Evolutionary conservation across 2,329 filamentous ascomycete genomes (phyloP), one percentile per base, ranked within the genome.

Genomic region (Fusarium sp.): DNA sequence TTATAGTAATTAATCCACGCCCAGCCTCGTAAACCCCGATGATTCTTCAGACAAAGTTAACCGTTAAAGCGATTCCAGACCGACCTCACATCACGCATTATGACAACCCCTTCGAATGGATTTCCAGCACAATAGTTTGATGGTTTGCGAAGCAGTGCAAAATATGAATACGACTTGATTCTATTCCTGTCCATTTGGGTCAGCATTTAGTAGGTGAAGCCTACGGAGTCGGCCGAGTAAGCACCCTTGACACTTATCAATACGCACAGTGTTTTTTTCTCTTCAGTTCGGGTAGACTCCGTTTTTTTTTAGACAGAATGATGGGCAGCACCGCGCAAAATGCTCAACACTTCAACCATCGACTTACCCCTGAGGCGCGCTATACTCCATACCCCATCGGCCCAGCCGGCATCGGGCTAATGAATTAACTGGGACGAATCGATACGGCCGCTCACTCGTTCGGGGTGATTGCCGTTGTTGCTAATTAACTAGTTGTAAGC

Each of bases 401-500:
- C 44, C 64, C 49, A 72, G 37, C 57, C 52, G 61, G 60, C 54
- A 70, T 71, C 58, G 65, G 54, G 63, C 60, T 53, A 57, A 59
- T 48, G 17, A 10, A 37, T 37, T 10, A n/a, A 33, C 14, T 66
- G 44, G 45, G 52, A 66, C 43, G 50, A 65, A 66, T 68, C 56
- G 56, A 59, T 47, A 45, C 48, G 48, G 49, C 22, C 37, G 22
- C 55, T 55, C 49, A 35, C 60, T 55, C 62, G 26, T 49, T 65
- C 35, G 40, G 33, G 35, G 26, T 35, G 28, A 48, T 66, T 33
- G 65, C 48, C 43, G 57, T 40, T 28, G 45, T 22, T 32, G 56
- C 58, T 73, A 56, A 72, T 71, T 69, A 56, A 72, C 70, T 69
- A 69, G 67, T 65, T 52, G 24, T 65, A 17, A 43, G 35, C 57